Evolutionary conservation across 2,329 filamentous ascomycete genomes (phyloP), one percentile per base, ranked within the genome.

Genomic region (Fusarium sp.): DNA sequence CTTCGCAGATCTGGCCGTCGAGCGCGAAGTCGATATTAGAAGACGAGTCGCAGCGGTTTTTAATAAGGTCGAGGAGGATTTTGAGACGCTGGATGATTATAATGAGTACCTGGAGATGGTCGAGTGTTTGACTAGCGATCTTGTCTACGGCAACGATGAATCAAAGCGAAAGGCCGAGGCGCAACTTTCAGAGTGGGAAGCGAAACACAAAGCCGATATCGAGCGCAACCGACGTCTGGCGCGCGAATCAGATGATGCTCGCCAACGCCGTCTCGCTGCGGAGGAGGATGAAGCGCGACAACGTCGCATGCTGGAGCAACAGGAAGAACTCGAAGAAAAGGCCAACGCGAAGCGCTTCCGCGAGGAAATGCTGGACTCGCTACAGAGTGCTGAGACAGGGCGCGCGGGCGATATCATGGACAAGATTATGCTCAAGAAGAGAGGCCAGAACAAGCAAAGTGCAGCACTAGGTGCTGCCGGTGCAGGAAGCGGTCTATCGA

Each of bases 71-170:
- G 91, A 97, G 81, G 93, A 96, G 67, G 96, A 99, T 78, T 99
- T 99, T 75, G 92, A 97, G 79, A 89, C 88, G 3, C 85, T 97
- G 62, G 83, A 88, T 43, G 92, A 90, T 76, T 99, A 91, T 84
- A 98, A 99, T 81, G 91, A 98, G 79, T 98, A 98, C 82, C 89
- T 99, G 14, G 94, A 98, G 80, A 90, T 93, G 76, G 93, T 97
- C 39, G 96, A 99, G 83, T 89, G 92, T 70, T 87, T 98, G 65
- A 94, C 94, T 3, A 94, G 94, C 81, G 95, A 98, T 76, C 85
- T 99, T 11, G 91, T 98, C 54, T 86, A 89, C 69, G 89, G 91
- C 42, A 85, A 84, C 43, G 89, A 94, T 62, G 85, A 90, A 1
- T 88, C 89, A n/a, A 87, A 82, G 56, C 76, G 75, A 31, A 76